phyloP scores from a whole-genome alignment of 2,329 filamentous ascomycete genomes.

The Cercospora nicotianae region DNA sequence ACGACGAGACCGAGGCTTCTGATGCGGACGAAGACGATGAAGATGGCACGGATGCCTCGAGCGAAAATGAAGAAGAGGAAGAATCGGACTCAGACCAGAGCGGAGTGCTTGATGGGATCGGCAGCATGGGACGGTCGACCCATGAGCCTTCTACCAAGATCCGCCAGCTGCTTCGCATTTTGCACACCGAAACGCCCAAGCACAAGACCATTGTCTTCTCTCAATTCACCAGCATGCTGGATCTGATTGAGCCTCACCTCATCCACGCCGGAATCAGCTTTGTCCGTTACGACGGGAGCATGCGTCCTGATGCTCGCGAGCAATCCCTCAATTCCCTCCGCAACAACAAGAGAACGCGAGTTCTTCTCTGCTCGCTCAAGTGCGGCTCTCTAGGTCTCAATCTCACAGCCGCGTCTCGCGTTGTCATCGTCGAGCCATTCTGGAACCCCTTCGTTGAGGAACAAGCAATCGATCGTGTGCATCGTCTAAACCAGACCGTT shows the following conservation, averaged over 20 bases:
- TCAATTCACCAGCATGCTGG: conserved; percentile 97
- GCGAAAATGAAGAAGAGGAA: conserved; percentile 42
- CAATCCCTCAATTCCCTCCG: conserved; percentile 76
- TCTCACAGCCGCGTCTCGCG: conserved; percentile 86
- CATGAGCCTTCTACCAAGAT: conserved; percentile 85
- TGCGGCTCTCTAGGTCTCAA: conserved; percentile 93
- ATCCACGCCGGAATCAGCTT: conserved; percentile 71
- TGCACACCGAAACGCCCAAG: conserved; percentile 72
- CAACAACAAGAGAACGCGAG: conserved; percentile 70
- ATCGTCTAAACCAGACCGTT: conserved; percentile 93
- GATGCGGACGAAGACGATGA: conserved; percentile 50
- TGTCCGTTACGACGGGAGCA: conserved; percentile 89
- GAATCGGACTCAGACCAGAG: conserved; percentile 47
- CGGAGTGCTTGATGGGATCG: conserved; percentile 26
- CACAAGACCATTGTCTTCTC: conserved; percentile 99
- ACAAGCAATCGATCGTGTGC: conserved; percentile 96
- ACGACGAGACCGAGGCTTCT: conserved; percentile 54
- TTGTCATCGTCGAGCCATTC: conserved; percentile 95
- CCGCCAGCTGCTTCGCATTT: conserved; percentile 75
- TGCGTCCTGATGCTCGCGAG: conserved; percentile 91
- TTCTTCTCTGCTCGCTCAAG: conserved; percentile 89
- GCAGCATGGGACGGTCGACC: conserved; percentile 33
- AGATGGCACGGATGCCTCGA: conserved; percentile 44
- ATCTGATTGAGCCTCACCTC: conserved; percentile 91
- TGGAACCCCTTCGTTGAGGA: conserved; percentile 99